A percentile compares a stretch with the other conserved stretches of the same genome.
Conservation (phyloP, 768 basidiomycete species). For the Russula sp. region DNA sequence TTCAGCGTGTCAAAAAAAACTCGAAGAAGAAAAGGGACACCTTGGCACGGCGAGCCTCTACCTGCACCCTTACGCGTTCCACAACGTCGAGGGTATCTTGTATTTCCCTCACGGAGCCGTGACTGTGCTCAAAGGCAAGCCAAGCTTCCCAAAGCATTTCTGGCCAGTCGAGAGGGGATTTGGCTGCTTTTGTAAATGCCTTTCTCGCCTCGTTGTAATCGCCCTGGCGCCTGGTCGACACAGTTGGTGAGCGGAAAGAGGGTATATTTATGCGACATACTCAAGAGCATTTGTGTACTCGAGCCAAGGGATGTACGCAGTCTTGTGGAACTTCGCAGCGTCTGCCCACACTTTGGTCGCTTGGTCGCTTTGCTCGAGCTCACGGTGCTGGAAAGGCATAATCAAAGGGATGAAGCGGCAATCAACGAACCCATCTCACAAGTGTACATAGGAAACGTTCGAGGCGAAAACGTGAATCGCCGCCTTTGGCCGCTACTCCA, state of each 20-base stretch:
- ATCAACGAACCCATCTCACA: conserved; percentile 50
- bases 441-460: conserved; percentile 78
- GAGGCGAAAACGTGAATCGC: conserved; percentile 71
- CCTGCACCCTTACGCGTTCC: conserved; percentile 55
- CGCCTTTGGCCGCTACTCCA: conserved; percentile 49
- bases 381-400: conserved; percentile 31
- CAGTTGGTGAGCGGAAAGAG: neutral
- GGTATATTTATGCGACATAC: conserved; percentile 37
- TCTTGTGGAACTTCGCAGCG: conserved; percentile 60
- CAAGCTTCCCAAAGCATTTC: conserved; percentile 92
- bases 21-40: conserved; percentile 34
- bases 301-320: conserved; percentile 70
- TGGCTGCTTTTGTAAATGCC: conserved; percentile 58
- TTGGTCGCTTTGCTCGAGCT: conserved; percentile 33
- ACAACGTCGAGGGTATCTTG: conserved; percentile 58
- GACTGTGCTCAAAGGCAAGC: conserved; percentile 78
- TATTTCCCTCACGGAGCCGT: conserved; percentile 66
- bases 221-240: conserved; percentile 42
- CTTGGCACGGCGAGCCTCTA: conserved; percentile 58
- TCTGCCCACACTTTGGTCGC: conserved; percentile 56
- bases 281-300: conserved; percentile 67
- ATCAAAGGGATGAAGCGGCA: neutral
- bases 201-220: conserved; percentile 56
- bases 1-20: neutral
- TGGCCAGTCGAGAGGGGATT: conserved; percentile 86